Conservation (phyloP, 1,284 basidiomycete species). For the Lentinula novae-zelandiae region DNA sequence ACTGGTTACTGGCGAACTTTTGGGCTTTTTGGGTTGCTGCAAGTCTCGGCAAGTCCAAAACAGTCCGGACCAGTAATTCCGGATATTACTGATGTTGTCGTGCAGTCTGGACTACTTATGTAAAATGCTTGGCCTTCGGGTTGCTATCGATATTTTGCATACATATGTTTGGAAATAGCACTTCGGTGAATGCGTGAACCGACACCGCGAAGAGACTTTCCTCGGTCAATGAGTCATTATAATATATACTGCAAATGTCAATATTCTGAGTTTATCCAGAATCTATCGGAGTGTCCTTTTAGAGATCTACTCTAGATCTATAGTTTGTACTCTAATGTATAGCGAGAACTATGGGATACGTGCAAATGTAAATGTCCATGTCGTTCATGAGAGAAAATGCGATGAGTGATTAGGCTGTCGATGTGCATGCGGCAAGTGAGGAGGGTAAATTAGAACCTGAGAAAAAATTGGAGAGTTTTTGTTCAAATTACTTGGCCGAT, state of each 20-base stretch:
- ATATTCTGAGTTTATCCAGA: not conserved
- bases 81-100: too few relatives aligned
- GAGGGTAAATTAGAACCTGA: constrained; percentile 9
- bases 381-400: not conserved
- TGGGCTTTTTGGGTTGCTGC: too few relatives aligned
- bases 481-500: not conserved
- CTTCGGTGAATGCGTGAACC: too few relatives aligned
- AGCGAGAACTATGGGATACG: not conserved
- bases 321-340: not conserved
- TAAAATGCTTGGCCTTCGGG: too few relatives aligned
- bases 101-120: too few relatives aligned
- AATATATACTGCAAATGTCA: not conserved
- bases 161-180: too few relatives aligned
- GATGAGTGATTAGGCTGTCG: not conserved
- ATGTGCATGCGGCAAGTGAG: constrained; percentile 2
- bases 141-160: too few relatives aligned
- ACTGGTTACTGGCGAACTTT: too few relatives aligned
- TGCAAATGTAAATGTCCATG: not conserved
- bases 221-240: not conserved
- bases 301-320: not conserved
- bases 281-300: not conserved
- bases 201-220: too few relatives aligned
- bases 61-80: too few relatives aligned
- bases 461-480: not conserved
- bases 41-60: too few relatives aligned